Evolutionary conservation across 805 yeast species (phyloP).

Genomic region (Ogataea sp.): DNA sequence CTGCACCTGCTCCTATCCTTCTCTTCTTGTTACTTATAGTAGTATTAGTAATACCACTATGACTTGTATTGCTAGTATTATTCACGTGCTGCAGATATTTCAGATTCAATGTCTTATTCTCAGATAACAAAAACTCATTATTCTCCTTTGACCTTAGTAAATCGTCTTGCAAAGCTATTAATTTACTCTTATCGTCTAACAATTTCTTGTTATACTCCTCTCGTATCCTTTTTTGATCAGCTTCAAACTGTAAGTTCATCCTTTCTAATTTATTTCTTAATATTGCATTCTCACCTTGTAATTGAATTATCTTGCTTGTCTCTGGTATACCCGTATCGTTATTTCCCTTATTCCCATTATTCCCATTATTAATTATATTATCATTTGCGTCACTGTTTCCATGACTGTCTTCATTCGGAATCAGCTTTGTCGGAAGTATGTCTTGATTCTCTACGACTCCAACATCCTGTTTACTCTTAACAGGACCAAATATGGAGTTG

Average conservation of each 20-base stretch:
- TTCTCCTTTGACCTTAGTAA: constrained; percentile 43
- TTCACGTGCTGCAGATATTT: constrained; percentile 12
- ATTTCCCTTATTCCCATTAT: neutral
- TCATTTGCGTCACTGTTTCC: too few relatives aligned
- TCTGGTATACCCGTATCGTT: neutral
- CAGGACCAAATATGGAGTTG: constrained; percentile 3
- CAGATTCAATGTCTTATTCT: constrained; percentile 27
- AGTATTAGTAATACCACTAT: neutral
- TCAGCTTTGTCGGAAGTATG: neutral
- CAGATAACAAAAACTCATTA: constrained; percentile 44
- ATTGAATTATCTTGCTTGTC: constrained; percentile 28
- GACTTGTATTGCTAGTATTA: constrained; percentile 9
- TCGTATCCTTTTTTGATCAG: constrained; percentile 32
- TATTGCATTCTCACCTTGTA: constrained; percentile 76
- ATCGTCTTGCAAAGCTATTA: constrained; percentile 21
- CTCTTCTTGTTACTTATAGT: neutral
- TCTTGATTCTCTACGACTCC: neutral
- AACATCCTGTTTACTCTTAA: neutral
- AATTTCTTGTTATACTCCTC: constrained; percentile 14
- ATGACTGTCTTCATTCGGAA: too few relatives aligned
- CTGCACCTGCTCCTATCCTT: neutral
- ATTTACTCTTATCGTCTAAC: constrained; percentile 13
- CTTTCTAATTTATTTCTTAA: constrained; percentile 56
- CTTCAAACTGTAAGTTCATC: constrained; percentile 27
- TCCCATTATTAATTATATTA: neutral